Conservation (phyloP, 2,329 filamentous ascomycete species). For the Talaromyces funiculosus region DNA sequence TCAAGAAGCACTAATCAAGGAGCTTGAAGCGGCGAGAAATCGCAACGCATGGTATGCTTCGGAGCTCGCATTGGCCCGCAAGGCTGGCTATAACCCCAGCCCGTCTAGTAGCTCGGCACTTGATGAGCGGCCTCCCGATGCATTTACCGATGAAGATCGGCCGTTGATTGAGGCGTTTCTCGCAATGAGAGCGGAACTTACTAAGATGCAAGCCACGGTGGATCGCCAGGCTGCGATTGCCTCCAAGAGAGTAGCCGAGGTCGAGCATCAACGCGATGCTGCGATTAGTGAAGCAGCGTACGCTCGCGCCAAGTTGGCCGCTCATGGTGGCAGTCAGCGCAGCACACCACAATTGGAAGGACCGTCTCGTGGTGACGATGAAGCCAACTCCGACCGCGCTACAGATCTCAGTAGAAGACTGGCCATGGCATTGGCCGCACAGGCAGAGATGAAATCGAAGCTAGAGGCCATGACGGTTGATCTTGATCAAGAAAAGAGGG, state of each 20-base stretch:
- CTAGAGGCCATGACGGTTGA: constrained; percentile 65
- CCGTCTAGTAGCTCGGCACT: constrained; percentile 64
- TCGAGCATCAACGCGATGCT: constrained; percentile 88
- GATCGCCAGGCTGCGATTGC: constrained; percentile 82
- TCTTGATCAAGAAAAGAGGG: constrained; percentile 72
- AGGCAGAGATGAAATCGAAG: constrained; percentile 74
- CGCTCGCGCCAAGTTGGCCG: constrained; percentile 85
- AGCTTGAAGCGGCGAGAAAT: constrained; percentile 77
- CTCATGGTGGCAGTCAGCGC: constrained; percentile 64
- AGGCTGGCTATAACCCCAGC: constrained; percentile 77
- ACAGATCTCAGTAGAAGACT: constrained; percentile 76
- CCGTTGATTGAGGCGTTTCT: constrained; percentile 88
- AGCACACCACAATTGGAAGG: constrained; percentile 50
- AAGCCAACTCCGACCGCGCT: constrained; percentile 55
- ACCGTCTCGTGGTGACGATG: constrained; percentile 52
- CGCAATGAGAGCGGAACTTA: constrained; percentile 81
- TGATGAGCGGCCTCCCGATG: constrained; percentile 69
- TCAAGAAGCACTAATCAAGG: constrained; percentile 67
- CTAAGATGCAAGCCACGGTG: constrained; percentile 82
- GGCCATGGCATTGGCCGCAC: constrained; percentile 70
- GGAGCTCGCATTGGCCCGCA: constrained; percentile 83
- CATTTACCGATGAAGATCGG: constrained; percentile 85
- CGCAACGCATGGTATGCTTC: constrained; percentile 96
- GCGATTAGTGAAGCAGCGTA: constrained; percentile 95
- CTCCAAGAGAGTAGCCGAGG: constrained; percentile 83